These are phyloP conservation scores for Mucor plumbeus DNA, from an alignment of 371 early-diverging fungal species.

Conservation along the genomic window DNA sequence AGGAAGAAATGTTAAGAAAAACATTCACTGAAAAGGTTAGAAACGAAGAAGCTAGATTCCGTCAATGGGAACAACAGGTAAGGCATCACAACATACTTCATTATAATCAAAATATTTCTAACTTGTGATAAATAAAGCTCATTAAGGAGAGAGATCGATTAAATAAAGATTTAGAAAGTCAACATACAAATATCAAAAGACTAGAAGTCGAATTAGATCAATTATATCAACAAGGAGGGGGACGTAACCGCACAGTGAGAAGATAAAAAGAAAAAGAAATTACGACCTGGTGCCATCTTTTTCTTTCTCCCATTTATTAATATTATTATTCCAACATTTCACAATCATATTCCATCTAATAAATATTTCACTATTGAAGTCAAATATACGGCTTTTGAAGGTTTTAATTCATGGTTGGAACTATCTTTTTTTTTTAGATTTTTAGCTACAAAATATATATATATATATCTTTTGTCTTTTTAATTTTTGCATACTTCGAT, in stretches of 20 bases:
- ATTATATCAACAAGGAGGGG: slow-evolving; percentile 50
- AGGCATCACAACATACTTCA: too few species aligned
- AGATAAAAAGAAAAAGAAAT: slow-evolving; percentile 5
- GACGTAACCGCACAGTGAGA: slow-evolving; percentile 18
- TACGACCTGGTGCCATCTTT: not conserved
- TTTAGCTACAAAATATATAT: too few species aligned
- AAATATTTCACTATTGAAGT: too few species aligned
- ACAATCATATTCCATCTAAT: too few species aligned
- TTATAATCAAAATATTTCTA: not conserved
- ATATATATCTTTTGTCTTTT: too few species aligned
- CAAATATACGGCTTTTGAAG: too few species aligned
- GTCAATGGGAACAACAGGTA: slow-evolving; percentile 95
- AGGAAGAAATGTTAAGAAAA: slow-evolving; percentile 86
- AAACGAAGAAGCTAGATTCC: slow-evolving; percentile 90
- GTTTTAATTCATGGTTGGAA: too few species aligned
- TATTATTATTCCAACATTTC: not conserved
- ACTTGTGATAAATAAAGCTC: slow-evolving; percentile 51
- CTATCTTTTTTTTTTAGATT: too few species aligned
- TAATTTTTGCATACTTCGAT: too few species aligned
- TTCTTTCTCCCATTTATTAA: not conserved
- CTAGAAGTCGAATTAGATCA: slow-evolving; percentile 85
- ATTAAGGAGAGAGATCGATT: slow-evolving; percentile 95
- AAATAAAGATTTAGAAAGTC: slow-evolving; percentile 93
- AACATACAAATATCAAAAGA: slow-evolving; percentile 87
- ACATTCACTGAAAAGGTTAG: slow-evolving; percentile 95